phyloP scores from a whole-genome alignment of 768 basidiomycete species.

The Lentinula lateritia region DNA sequence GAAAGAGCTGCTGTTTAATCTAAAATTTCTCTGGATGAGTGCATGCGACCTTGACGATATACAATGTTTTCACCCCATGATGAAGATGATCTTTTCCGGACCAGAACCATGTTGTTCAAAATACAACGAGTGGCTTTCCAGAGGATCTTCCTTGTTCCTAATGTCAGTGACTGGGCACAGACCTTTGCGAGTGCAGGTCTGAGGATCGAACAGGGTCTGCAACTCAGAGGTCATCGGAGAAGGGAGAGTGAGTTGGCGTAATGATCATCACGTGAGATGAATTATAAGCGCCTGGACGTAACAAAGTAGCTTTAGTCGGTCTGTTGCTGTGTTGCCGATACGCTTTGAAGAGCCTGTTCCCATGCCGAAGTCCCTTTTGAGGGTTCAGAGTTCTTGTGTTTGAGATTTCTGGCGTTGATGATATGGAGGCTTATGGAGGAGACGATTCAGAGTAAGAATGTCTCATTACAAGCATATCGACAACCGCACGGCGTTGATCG shows the following conservation, averaged over 20 bases:
- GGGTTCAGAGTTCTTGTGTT: too few relatives aligned
- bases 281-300: too few relatives aligned
- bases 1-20: constrained; percentile 59
- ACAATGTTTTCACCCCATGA: constrained; percentile 55
- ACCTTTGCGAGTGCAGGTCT: constrained; percentile 62
- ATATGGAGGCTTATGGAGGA: too few relatives aligned
- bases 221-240: constrained; percentile 2
- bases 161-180: constrained; percentile 67
- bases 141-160: constrained; percentile 35
- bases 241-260: background rate
- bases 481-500: too few relatives aligned
- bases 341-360: too few relatives aligned
- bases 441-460: too few relatives aligned
- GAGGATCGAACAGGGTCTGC: constrained; percentile 48
- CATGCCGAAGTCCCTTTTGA: too few relatives aligned
- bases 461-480: too few relatives aligned
- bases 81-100: constrained; percentile 60
- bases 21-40: constrained; percentile 14
- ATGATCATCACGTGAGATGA: too few relatives aligned
- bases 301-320: too few relatives aligned
- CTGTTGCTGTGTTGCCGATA: too few relatives aligned
- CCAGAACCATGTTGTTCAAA: constrained; percentile 74
- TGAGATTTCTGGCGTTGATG: too few relatives aligned
- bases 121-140: constrained; percentile 72
- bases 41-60: background rate